phyloP scores from a whole-genome alignment of 2,329 filamentous ascomycete species.

The Fusarium pseudonygamai region DNA sequence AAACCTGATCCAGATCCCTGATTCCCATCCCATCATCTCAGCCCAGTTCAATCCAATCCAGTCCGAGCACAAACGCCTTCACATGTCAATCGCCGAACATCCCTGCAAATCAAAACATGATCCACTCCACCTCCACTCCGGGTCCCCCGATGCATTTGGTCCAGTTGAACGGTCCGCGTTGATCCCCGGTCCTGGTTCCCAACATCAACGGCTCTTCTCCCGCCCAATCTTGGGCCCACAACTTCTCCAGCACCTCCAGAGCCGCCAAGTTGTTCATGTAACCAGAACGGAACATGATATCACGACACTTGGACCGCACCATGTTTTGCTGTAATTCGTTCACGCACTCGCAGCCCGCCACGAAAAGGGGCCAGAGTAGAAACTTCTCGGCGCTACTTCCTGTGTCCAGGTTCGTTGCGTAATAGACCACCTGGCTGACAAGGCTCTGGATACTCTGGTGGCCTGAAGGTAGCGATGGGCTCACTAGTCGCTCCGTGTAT shows the following conservation, averaged over 20 bases:
- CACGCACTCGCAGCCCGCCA: slow-evolving; percentile 89
- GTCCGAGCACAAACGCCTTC: slow-evolving; percentile 14
- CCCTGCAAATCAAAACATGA: slow-evolving; percentile 64
- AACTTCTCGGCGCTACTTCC: slow-evolving; percentile 84
- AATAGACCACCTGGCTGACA: slow-evolving; percentile 83
- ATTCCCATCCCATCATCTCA: slow-evolving; percentile 19
- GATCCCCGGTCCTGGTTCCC: slow-evolving; percentile 47
- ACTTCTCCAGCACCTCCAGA: slow-evolving; percentile 83
- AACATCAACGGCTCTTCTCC: slow-evolving; percentile 50
- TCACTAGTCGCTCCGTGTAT: slow-evolving; percentile 88
- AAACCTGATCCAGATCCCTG: slow-evolving; percentile 14
- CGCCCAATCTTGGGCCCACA: slow-evolving; percentile 73
- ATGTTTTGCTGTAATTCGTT: slow-evolving; percentile 81
- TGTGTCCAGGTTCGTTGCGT: slow-evolving; percentile 80
- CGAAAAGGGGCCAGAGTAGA: slow-evolving; percentile 91
- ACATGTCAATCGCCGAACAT: slow-evolving; percentile 30
- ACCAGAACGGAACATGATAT: slow-evolving; percentile 87
- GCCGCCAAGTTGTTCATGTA: slow-evolving; percentile 94
- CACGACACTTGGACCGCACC: slow-evolving; percentile 81
- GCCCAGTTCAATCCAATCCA: slow-evolving; percentile 9
- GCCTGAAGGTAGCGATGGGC: slow-evolving; percentile 76
- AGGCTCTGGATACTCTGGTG: slow-evolving; percentile 84
- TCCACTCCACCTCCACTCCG: slow-evolving; percentile 70
- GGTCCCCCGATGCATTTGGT: slow-evolving; percentile 65
- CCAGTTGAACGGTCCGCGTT: slow-evolving; percentile 66